phyloP scores from a whole-genome alignment of 2,329 filamentous ascomycete genomes.

The Zelopaecilomyces penicillatus region DNA sequence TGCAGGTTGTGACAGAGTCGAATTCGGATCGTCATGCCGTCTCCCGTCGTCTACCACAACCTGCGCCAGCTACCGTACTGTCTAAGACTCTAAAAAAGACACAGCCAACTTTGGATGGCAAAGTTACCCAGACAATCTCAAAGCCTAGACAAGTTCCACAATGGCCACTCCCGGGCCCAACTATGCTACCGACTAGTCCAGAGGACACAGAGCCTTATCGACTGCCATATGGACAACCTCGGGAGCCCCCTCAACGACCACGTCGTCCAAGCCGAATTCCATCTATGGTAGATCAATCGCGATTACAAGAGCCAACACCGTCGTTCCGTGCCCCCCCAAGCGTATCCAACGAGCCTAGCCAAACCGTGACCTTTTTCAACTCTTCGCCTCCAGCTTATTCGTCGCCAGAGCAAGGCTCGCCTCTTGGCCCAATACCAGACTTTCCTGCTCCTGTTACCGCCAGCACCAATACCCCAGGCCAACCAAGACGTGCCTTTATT shows the following conservation, averaged over 20 bases:
- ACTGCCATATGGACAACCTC: constrained; percentile 40
- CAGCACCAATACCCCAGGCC: constrained; percentile 14
- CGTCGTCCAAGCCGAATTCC: constrained; percentile 52
- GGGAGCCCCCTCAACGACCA: constrained; percentile 46
- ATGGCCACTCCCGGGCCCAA: constrained; percentile 42
- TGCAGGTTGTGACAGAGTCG: constrained; percentile 16
- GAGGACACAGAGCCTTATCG: constrained; percentile 36
- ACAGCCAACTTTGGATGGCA: constrained; percentile 13
- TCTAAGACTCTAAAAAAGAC: constrained; percentile 4
- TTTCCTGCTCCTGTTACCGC: constrained; percentile 37
- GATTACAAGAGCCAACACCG: constrained; percentile 47
- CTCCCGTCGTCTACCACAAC: constrained; percentile 1
- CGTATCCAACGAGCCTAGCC: constrained; percentile 27
- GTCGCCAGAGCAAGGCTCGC: constrained; percentile 34
- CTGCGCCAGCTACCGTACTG: neutral
- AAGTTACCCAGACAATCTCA: constrained; percentile 38
- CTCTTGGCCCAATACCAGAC: constrained; percentile 50
- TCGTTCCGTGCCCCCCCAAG: constrained; percentile 31
- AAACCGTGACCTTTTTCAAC: constrained; percentile 27
- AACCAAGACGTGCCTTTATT: constrained; percentile 19
- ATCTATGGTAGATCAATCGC: constrained; percentile 49
- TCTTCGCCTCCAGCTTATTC: constrained; percentile 39
- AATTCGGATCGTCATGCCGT: constrained; percentile 4
- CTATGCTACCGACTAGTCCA: constrained; percentile 24
- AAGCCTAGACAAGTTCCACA: constrained; percentile 45